Evolutionary conservation across 306 rosid genomes (phyloP).

Genomic region (Begonia peltatifolia): DNA sequence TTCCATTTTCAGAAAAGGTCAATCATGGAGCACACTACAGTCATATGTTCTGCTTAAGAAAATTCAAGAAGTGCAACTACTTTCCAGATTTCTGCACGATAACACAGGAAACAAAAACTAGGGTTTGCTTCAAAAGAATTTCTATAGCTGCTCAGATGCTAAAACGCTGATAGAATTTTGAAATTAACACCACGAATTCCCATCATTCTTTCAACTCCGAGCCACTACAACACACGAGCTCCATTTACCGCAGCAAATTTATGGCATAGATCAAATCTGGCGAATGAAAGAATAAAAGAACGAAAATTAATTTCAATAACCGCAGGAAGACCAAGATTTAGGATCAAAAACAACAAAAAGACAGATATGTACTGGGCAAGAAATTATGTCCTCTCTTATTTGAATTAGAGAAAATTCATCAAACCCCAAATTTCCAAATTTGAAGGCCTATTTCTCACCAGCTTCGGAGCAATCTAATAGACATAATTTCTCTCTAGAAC

Average conservation of each 20-base stretch:
- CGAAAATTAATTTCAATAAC: constrained; percentile 13
- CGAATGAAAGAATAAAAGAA: constrained; percentile 9
- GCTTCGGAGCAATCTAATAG: constrained; percentile 8
- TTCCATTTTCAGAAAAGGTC: constrained; percentile 19
- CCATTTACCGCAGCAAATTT: constrained; percentile 13
- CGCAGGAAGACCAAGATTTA: constrained; percentile 4
- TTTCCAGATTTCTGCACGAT: constrained; percentile 3
- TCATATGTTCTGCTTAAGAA: not conserved
- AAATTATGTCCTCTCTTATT: not conserved
- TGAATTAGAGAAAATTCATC: not conserved
- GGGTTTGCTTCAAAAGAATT: constrained; percentile 3
- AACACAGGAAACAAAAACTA: constrained; percentile 15
- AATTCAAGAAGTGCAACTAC: constrained; percentile 12
- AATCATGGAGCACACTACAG: too few species aligned
- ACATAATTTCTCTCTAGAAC: not conserved
- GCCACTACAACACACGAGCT: constrained; percentile 11
- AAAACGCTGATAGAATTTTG: constrained; percentile 8
- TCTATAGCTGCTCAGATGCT: constrained; percentile 10
- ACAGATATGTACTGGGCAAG: not conserved
- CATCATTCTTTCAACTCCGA: constrained; percentile 7
- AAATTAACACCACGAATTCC: constrained; percentile 4
- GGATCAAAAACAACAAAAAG: not conserved
- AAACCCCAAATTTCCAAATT: not conserved
- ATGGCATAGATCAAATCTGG: constrained; percentile 36
- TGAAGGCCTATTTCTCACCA: constrained; percentile 1